Base-by-base conservation (phyloP, 371 early-diverging fungal species). In the Haplosporangium sp. region DNA sequence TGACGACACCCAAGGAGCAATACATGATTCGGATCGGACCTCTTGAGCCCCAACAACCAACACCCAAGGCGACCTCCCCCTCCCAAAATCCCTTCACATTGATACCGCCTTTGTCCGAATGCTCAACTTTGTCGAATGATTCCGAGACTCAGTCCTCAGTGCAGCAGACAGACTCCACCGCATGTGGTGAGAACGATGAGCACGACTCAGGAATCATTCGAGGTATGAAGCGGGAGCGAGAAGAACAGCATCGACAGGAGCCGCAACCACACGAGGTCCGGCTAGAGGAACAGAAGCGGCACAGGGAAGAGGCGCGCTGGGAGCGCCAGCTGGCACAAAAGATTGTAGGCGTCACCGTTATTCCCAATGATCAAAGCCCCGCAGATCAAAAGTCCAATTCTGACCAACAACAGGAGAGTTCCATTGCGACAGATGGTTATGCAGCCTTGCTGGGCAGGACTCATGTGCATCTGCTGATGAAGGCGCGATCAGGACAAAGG, bases 1-100 rank as follows among this genome's bases (percentile, higher is more conserved):
- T 67, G 10, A 71, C 64, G 0, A 67, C 61, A 5, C 72, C 72
- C 29, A 67, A 64, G 40, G 77, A 76, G 20, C 71, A 71, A n/a
- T 76, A 71, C 71, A 70, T 67, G 71, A 71, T 76, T 16, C 62
- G 71, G 20, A 60, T 76, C 38, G 77, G 77, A n/a, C 77, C 77
- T 0, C 40, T 76, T 10, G 67, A 67, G 50, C 59, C 76, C 6
- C 66, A 57, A 37, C 66, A 55, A 6, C 21, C 56, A 10, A 36
- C 41, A 45, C 53, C 21, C 14, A 42, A 3, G 9, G 57, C 23
- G 8, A 23, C 14, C 57, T 12, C 1, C 18, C 13, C 40, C 46
- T 37, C 2, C 6, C 5, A 1, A 16, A 13, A 45, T 45, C 29
- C 29, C 29, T 45, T 45, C 45, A 45, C 45, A 45, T 13, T 16